Evolutionary conservation across 2,329 filamentous ascomycete genomes (phyloP), one percentile per base, ranked within the genome.

Genomic region (Ophiocordyceps camponoti-saundersi): DNA sequence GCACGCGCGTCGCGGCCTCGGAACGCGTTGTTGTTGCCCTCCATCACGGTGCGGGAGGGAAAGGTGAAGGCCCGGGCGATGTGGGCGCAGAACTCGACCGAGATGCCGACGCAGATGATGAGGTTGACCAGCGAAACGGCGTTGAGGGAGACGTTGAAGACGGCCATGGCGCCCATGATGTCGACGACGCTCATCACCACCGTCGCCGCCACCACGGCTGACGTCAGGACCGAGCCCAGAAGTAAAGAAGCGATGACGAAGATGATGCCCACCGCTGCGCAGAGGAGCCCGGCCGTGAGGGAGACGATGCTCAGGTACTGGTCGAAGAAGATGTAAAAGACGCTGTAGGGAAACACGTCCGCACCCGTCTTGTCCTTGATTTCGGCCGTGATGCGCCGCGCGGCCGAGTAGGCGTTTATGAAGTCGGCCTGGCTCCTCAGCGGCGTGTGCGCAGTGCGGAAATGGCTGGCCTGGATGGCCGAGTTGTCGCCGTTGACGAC

Each of bases 281-380:
- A 82, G 29, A 98, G 75, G 1, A 98, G 76, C 0, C 82, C 78
- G 1, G 75, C 82, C 0, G 90, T 89, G 4, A 96, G 72, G 12
- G 75, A 72, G 20, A 94, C 79, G 50, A 98, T 96, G 48, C 77
- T 77, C 6, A 86, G 75, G 59, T 98, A 98, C 61, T 96, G 92
- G 60, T 98, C 92, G 61, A 98, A 98, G 75, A 96, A 98, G 61
- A 98, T 89, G 68, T 98, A 98, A 62, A 95, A 95, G 50, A 95
- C 82, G 55, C 86, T 93, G 68, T 98, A 98, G 0, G 92, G 87
- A 72, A 98, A 98, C 3, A 98, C 81, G 22, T 92, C 80, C 21
- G 85, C 78, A 6, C 80, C 76, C 5, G 88, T 89, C 46, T 74
- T 71, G 46, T 75, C 65, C 15, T 74, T 81, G 46, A 98, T 80